phyloP scores from a whole-genome alignment of 192 early-diverging fungal genomes.

The Phlyctochytrium arcticum region DNA sequence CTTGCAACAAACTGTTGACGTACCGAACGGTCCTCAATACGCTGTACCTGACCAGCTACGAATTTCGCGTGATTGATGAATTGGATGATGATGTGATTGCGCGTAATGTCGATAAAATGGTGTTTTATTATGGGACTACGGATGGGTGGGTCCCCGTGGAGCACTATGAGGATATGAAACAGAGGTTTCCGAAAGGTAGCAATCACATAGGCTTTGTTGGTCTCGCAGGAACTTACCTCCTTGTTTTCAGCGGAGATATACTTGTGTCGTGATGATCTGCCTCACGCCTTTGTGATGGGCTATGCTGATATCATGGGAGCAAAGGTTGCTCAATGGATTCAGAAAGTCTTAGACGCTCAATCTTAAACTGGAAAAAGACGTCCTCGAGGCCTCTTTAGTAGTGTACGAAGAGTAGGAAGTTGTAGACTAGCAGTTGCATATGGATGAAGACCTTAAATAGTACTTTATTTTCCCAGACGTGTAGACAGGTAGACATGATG shows the following conservation, averaged over 20 bases:
- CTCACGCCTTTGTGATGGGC: slow-evolving; percentile 78
- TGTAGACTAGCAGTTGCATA: too few species aligned
- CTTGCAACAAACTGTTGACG: slow-evolving; percentile 64
- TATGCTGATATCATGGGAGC: slow-evolving; percentile 43
- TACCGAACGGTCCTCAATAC: slow-evolving; percentile 40
- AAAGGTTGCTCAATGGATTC: slow-evolving; percentile 30
- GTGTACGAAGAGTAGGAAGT: too few species aligned
- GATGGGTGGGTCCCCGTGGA: slow-evolving; percentile 77
- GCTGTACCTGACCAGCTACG: slow-evolving; percentile 65
- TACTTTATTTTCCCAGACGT: too few species aligned
- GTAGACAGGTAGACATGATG: too few species aligned
- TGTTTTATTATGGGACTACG: slow-evolving; percentile 71
- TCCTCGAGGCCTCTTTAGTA: too few species aligned
- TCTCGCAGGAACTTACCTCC: too few species aligned
- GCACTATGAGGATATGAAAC: slow-evolving; percentile 63
- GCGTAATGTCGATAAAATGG: slow-evolving; percentile 54
- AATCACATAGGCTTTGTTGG: neutral
- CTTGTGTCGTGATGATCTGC: slow-evolving; percentile 67
- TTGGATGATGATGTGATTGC: slow-evolving; percentile 65
- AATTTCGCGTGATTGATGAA: slow-evolving; percentile 65
- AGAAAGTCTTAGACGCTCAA: neutral
- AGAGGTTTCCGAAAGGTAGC: slow-evolving; percentile 57
- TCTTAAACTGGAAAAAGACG: too few species aligned
- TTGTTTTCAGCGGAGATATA: slow-evolving; percentile 29
- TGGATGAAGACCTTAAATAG: too few species aligned